phyloP scores from a whole-genome alignment of 2,329 filamentous ascomycete genomes.

The Pestalotiopsis sp. region DNA sequence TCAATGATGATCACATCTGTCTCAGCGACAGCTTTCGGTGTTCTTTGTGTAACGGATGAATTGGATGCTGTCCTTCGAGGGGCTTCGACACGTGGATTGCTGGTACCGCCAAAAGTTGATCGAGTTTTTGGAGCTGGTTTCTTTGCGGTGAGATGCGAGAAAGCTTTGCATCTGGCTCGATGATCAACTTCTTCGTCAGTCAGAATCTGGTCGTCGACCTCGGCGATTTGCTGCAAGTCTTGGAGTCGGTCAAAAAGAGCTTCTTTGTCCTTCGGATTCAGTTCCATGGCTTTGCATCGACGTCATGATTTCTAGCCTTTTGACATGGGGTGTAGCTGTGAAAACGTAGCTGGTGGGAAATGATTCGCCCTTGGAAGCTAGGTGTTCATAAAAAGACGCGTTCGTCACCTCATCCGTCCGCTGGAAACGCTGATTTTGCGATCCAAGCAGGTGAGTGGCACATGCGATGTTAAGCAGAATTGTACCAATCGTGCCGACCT shows the following conservation, averaged over 20 bases:
- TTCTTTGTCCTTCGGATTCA: constrained; percentile 40
- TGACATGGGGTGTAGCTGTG: not conserved
- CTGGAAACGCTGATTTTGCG: too few relatives aligned
- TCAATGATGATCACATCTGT: constrained; percentile 12
- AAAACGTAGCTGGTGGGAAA: too few relatives aligned
- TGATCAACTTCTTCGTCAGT: constrained; percentile 36
- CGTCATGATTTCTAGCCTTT: not conserved
- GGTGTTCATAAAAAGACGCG: too few relatives aligned
- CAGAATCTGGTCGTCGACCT: constrained; percentile 31
- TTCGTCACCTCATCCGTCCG: too few relatives aligned
- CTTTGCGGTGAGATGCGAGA: constrained; percentile 10
- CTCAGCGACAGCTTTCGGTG: not conserved
- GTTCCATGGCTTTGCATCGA: constrained; percentile 22
- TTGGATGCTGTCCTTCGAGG: constrained; percentile 14
- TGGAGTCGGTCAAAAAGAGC: constrained; percentile 47
- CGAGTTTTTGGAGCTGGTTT: not conserved
- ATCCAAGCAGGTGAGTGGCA: too few relatives aligned
- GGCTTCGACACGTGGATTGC: constrained; percentile 16
- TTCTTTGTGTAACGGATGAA: constrained; percentile 8
- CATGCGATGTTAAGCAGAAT: too few relatives aligned
- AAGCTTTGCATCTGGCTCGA: constrained; percentile 25
- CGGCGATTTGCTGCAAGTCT: constrained; percentile 21
- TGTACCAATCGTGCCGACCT: too few relatives aligned
- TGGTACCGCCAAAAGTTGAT: constrained; percentile 11
- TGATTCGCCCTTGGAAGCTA: too few relatives aligned